A percentile compares a stretch with the other conserved stretches of the same genome.
phyloP scores from a whole-genome alignment of 805 yeast genomes.

The Saccharomycopsis guyanensis region DNA sequence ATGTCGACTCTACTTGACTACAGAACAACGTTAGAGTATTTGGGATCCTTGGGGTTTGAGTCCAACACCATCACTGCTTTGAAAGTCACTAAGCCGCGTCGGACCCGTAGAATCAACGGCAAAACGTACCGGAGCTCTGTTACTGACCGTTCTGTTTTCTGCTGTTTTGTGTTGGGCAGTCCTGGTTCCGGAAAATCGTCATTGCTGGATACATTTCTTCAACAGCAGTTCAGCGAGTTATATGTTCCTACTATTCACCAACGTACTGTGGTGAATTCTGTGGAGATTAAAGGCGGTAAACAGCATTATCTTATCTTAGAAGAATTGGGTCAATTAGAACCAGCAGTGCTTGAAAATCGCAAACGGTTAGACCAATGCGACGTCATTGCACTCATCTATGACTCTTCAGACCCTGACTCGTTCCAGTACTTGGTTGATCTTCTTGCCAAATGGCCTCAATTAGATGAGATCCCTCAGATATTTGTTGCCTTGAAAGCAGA shows the following conservation, averaged over 20 bases:
- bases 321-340: slow-evolving; percentile 82
- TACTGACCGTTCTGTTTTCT: slow-evolving; percentile 82
- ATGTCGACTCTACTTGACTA: slow-evolving; percentile 88
- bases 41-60: slow-evolving; percentile 87
- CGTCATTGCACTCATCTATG: slow-evolving; percentile 83
- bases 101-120: slow-evolving; percentile 56
- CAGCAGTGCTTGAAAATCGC: slow-evolving; percentile 69
- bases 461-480: slow-evolving; percentile 68
- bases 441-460: slow-evolving; percentile 47
- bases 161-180: slow-evolving; percentile 82
- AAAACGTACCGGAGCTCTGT: slow-evolving; percentile 61
- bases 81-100: slow-evolving; percentile 76
- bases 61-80: slow-evolving; percentile 43
- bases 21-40: slow-evolving; percentile 75
- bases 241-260: slow-evolving; percentile 82
- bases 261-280: slow-evolving; percentile 79
- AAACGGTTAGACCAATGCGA: slow-evolving; percentile 76
- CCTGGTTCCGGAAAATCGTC: slow-evolving; percentile 85
- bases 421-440: slow-evolving; percentile 74
- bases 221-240: slow-evolving; percentile 58
- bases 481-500: slow-evolving; percentile 94
- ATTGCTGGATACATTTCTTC: slow-evolving; percentile 71
- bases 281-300: slow-evolving; percentile 89
- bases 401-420: slow-evolving; percentile 93
- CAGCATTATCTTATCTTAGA: slow-evolving; percentile 89